Evolutionary conservation across 2,329 filamentous ascomycete species (phyloP).

Genomic region (Sclerotinia minor): DNA sequence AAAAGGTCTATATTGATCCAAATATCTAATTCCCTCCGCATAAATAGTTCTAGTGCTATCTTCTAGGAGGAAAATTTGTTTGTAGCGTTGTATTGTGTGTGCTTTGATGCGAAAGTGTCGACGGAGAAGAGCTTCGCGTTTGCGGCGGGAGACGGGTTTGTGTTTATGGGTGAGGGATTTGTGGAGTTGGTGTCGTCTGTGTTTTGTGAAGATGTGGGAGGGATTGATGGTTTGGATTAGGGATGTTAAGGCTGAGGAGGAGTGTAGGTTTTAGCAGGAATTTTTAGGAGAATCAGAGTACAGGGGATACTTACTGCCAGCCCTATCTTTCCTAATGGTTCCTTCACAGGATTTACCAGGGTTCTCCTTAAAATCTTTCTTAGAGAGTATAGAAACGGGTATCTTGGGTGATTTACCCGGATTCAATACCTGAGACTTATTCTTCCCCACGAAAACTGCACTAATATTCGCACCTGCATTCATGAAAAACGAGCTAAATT

Average conservation of each 20-base stretch:
- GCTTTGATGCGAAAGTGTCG: not conserved
- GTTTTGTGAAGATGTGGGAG: not conserved
- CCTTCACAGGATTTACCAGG: not conserved
- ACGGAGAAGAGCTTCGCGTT: not conserved
- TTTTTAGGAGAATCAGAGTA: not conserved
- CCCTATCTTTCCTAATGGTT: not conserved
- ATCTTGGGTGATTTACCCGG: not conserved
- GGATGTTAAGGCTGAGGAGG: not conserved
- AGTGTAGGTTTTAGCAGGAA: not conserved
- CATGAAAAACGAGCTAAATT: not conserved
- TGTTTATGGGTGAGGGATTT: conserved; percentile 2
- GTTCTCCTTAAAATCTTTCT: not conserved
- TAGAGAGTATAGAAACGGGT: not conserved
- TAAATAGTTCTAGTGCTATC: not conserved
- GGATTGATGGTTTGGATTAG: not conserved
- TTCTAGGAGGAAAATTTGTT: not conserved
- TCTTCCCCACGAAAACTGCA: conserved; percentile 11
- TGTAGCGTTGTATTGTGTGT: not conserved
- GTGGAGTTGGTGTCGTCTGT: not conserved
- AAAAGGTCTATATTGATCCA: not conserved
- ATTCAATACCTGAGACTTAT: not conserved
- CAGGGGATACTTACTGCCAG: not conserved
- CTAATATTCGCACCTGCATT: conserved; percentile 13
- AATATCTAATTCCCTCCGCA: not conserved
- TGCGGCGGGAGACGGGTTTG: not conserved